Evolutionary conservation across 2,329 filamentous ascomycete genomes (phyloP).

Genomic region (Fusarium beomiforme): DNA sequence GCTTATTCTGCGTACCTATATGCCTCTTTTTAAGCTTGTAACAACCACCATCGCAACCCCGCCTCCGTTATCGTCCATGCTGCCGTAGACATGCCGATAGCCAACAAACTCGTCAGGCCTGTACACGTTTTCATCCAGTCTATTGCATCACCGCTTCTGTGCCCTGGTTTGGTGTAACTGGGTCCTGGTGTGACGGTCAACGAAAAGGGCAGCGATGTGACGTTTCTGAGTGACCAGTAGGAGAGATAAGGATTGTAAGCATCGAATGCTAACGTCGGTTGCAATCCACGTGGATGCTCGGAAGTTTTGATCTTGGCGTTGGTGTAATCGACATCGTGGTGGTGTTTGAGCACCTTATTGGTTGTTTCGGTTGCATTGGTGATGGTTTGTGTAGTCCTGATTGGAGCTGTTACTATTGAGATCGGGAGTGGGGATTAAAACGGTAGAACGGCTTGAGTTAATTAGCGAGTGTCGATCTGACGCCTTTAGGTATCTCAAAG

Average conservation of each 20-base stretch:
- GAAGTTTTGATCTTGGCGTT: not conserved
- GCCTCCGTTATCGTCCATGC: not conserved
- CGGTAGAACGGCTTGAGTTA: not conserved
- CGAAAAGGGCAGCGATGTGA: conserved; percentile 27
- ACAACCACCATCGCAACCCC: not conserved
- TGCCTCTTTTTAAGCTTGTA: conserved; percentile 11
- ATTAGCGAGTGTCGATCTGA: not conserved
- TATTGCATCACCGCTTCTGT: conserved; percentile 18
- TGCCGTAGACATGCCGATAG: not conserved
- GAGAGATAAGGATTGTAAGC: conserved; percentile 16
- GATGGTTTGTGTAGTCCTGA: not conserved
- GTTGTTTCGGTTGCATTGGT: not conserved
- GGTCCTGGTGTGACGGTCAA: conserved; percentile 3
- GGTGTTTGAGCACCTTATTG: conserved; percentile 10
- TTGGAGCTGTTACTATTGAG: conserved; percentile 8
- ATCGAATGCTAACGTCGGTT: conserved; percentile 24
- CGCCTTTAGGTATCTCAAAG: not conserved
- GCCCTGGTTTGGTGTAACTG: not conserved
- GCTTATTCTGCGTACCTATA: not conserved
- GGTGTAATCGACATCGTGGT: conserved; percentile 12
- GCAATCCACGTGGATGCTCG: conserved; percentile 17
- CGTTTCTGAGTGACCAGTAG: conserved; percentile 5
- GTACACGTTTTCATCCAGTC: conserved; percentile 21
- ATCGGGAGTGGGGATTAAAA: conserved; percentile 1
- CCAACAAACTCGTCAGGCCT: conserved; percentile 13